phyloP scores from a whole-genome alignment of 306 rosid genomes.

The Datisca glomerata region DNA sequence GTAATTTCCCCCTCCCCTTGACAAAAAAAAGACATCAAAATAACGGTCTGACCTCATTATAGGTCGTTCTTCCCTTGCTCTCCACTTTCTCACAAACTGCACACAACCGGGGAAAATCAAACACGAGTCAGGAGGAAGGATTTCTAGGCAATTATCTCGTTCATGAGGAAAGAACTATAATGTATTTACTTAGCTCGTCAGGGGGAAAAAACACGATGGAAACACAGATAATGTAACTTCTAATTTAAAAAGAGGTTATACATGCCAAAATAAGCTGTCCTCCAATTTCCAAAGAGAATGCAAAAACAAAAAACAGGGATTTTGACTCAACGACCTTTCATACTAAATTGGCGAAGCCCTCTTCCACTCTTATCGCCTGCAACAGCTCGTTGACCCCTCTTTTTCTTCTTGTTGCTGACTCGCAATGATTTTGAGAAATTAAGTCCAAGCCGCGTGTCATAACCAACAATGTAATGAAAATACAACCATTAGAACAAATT shows the following conservation, averaged over 20 bases:
- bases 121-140: conserved; percentile 10
- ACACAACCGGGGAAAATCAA: conserved; percentile 20
- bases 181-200: no score
- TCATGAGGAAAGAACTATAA: no score
- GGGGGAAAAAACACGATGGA: no score
- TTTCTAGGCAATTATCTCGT: background rate
- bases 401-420: conserved; percentile 73
- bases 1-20: no score
- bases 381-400: conserved; percentile 90
- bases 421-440: conserved; percentile 14
- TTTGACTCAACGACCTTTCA: conserved; percentile 94
- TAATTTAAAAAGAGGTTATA: no score
- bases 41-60: conserved; percentile 68
- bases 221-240: no score
- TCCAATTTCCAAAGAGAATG: no score
- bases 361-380: conserved; percentile 95
- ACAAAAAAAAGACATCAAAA: conserved; percentile 9
- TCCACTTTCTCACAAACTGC: conserved; percentile 95
- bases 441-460: no score
- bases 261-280: no score
- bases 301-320: conserved; percentile 6
- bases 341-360: conserved; percentile 97
- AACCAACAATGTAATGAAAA: no score
- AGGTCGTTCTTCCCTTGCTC: conserved; percentile 95
- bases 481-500: no score